Percentiles rank a stretch among this genome's conserved stretches.
These are phyloP conservation scores for Avena atlantica DNA, from an alignment of 176 grass and related monocot genomes.

Conservation along the genomic window DNA sequence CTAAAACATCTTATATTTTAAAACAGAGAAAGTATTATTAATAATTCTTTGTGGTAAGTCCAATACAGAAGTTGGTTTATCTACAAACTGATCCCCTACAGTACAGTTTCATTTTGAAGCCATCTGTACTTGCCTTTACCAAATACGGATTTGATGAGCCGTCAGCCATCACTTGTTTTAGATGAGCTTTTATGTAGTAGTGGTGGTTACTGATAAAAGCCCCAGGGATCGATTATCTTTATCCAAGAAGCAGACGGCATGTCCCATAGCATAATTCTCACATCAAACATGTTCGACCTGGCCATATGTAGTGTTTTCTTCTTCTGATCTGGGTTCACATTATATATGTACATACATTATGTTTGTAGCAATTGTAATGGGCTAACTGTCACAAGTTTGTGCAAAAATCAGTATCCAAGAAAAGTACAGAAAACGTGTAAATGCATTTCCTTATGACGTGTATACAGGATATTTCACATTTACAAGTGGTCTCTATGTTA, in stretches of 20 bases:
- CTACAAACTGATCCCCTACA: too few relatives aligned
- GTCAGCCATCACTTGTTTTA: too few relatives aligned
- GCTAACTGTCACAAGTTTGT: neutral
- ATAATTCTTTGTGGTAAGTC: too few relatives aligned
- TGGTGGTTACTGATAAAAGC: too few relatives aligned
- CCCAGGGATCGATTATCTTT: neutral
- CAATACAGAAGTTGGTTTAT: too few relatives aligned
- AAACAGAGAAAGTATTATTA: too few relatives aligned
- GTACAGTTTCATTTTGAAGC: too few relatives aligned
- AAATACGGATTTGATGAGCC: too few relatives aligned
- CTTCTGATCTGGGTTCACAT: neutral
- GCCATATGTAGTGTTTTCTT: neutral
- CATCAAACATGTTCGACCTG: neutral
- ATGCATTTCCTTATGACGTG: neutral
- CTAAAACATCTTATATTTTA: too few relatives aligned
- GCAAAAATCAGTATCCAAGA: neutral
- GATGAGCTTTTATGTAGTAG: too few relatives aligned
- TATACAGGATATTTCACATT: neutral
- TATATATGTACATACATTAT: neutral
- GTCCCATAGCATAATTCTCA: neutral
- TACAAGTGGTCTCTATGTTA: constrained; percentile 31
- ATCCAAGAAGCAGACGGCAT: neutral
- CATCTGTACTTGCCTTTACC: too few relatives aligned
- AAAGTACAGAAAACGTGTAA: neutral
- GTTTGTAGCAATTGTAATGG: neutral